A percentile compares a stretch with the other conserved stretches of the same genome.
phyloP scores from a whole-genome alignment of 164 flowering plant genomes.

The Sedum album region DNA sequence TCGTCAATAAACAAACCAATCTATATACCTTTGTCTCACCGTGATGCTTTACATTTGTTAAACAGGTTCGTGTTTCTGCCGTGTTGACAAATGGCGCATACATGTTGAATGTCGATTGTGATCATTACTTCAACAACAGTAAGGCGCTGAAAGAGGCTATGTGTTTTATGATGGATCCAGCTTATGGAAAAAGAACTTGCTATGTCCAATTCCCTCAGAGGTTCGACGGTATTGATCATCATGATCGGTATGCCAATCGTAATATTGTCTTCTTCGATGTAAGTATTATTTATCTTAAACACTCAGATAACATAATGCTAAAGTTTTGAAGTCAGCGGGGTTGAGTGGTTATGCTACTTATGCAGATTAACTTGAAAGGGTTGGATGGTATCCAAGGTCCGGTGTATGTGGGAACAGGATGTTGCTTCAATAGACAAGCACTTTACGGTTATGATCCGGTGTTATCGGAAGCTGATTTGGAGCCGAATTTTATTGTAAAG shows the following conservation, averaged over 20 bases:
- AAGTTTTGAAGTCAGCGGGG: not conserved
- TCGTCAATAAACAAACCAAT: not conserved
- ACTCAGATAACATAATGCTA: not conserved
- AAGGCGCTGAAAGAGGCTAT: slow-evolving; percentile 96
- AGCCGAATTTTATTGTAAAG: slow-evolving; percentile 84
- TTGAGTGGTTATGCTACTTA: not conserved
- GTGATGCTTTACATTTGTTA: not conserved
- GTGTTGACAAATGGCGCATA: slow-evolving; percentile 95
- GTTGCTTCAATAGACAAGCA: slow-evolving; percentile 96
- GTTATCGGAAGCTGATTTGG: slow-evolving; percentile 81
- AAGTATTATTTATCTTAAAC: slow-evolving; percentile 11
- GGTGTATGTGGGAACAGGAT: slow-evolving; percentile 97
- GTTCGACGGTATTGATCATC: slow-evolving; percentile 95
- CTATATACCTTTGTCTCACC: not conserved
- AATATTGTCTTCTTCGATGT: slow-evolving; percentile 98
- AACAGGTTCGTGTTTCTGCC: slow-evolving; percentile 94
- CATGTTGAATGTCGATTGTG: slow-evolving; percentile 96
- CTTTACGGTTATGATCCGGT: slow-evolving; percentile 96
- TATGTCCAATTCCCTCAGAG: slow-evolving; percentile 97
- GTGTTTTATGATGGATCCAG: slow-evolving; percentile 99
- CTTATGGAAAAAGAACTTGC: slow-evolving; percentile 74
- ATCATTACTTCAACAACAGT: slow-evolving; percentile 98
- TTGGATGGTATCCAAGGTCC: slow-evolving; percentile 98
- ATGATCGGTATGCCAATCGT: slow-evolving; percentile 97
- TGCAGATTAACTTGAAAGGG: slow-evolving; percentile 95